A percentile compares a stretch with the other conserved stretches of the same genome.
Conservation (phyloP, 768 basidiomycete genomes). For the Thelephora aurantiotincta region DNA sequence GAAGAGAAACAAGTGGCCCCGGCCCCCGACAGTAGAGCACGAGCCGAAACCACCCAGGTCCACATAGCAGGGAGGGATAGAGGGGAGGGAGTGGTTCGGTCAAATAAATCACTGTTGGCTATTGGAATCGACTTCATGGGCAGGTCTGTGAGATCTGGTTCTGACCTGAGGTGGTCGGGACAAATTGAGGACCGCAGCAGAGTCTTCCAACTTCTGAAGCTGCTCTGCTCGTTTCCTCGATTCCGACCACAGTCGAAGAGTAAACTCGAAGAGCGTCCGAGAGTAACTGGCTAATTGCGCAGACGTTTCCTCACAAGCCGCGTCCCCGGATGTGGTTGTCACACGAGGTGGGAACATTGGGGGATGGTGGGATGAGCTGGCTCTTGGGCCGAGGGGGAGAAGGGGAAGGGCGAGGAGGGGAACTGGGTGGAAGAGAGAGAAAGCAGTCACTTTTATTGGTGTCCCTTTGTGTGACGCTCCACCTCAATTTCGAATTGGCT, state of each 20-base stretch:
- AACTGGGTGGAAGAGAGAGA: background rate
- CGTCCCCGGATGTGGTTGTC: background rate
- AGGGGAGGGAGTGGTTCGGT: too few species aligned
- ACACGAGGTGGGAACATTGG: background rate
- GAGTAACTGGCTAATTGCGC: constrained; percentile 37
- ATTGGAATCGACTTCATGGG: too few species aligned
- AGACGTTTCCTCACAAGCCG: background rate
- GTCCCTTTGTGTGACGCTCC: background rate
- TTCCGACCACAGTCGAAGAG: constrained; percentile 42
- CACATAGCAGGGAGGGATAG: too few species aligned
- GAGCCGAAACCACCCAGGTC: too few species aligned
- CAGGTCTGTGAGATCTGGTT: too few species aligned
- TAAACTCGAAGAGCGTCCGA: constrained; percentile 41
- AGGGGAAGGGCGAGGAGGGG: background rate
- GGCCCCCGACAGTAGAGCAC: too few species aligned
- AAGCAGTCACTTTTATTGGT: background rate
- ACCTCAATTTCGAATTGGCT: background rate
- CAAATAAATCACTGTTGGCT: too few species aligned
- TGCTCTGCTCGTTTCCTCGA: constrained; percentile 37
- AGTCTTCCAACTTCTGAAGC: background rate
- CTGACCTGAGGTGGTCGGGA: too few species aligned
- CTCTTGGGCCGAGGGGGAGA: background rate
- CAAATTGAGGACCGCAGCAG: too few species aligned
- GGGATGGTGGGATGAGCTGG: background rate
- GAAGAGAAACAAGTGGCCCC: too few species aligned